Base-by-base conservation (phyloP, 2,329 filamentous ascomycete genomes). In the Nothophoma quercina region DNA sequence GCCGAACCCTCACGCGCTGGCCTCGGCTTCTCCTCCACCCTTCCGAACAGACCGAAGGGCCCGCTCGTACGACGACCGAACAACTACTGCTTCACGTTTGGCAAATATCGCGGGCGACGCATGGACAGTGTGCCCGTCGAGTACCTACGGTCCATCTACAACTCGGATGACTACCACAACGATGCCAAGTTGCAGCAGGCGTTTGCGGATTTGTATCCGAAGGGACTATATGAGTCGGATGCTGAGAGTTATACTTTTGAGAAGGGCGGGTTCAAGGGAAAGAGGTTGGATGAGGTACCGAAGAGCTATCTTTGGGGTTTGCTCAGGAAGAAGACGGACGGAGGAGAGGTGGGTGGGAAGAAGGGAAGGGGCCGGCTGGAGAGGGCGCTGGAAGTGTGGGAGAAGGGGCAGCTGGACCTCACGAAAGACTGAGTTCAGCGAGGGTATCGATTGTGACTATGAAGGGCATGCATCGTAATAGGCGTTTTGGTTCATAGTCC, bases 51-150 rank as follows among this genome's bases (percentile, higher is more conserved):
- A 15, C 5, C 32, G 1, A 32, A 22, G 29, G 22, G 10, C n/a
- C 13, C 30, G 8, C 13, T 32, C 5, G 16, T 21, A 3, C 50
- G 50, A 7, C 43, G 50, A 4, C 21, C 38, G 18, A 53, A 53
- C 28, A 53, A 53, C 22, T 48, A 53, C 33, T 53, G 50, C 15
- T 48, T 53, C 38, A 48, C 50, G 12, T 53, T 43, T 9, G 50
- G 50, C 15, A 38, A 16, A 22, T 43, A 33, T n/a, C 44, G 39
- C n/a, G 50, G 50, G 7, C 44, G 50, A 2, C 50, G 50, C n/a
- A 32, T 53, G 32, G 50, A 53, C 33, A 48, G 43, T n/a, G 43
- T 53, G 7, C 50, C 50, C n/a, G 34, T 53, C 22, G 19, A 41
- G 6, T 53, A 53, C 12, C 44, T 53, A 3, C 50, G 43, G 15